Conservation (phyloP, 2,329 filamentous ascomycete genomes). For the Talaromyces sp. region DNA sequence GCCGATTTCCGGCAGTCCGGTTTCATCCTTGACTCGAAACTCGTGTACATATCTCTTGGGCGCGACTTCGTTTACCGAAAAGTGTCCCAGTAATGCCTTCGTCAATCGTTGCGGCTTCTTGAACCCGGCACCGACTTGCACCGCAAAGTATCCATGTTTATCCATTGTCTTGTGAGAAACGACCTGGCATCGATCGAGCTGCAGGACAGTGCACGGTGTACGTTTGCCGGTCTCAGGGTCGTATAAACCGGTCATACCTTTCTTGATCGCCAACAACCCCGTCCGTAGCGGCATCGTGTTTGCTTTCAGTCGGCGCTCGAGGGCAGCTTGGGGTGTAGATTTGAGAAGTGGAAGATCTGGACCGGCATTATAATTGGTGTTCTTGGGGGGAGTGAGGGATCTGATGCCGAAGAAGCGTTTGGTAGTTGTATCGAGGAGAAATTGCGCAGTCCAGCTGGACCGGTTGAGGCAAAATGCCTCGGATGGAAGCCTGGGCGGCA, state of each 20-base stretch:
- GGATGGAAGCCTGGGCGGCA: conserved; percentile 17
- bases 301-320: conserved; percentile 52
- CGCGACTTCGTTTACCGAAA: conserved; percentile 72
- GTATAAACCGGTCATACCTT: conserved; percentile 93
- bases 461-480: conserved; percentile 31
- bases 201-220: conserved; percentile 84
- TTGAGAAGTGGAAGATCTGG: conserved; percentile 51
- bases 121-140: conserved; percentile 79
- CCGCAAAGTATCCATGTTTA: conserved; percentile 86
- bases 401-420: conserved; percentile 51
- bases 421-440: conserved; percentile 23
- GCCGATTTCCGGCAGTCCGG: conserved; percentile 73
- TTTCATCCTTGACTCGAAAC: conserved; percentile 74
- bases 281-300: conserved; percentile 63
- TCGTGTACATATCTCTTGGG: conserved; percentile 82
- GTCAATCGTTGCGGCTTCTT: conserved; percentile 72
- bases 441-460: conserved; percentile 25
- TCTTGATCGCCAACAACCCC: conserved; percentile 82
- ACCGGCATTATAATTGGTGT: conserved; percentile 53
- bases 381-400: conserved; percentile 54
- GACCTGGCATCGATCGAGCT: conserved; percentile 89
- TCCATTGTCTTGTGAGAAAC: conserved; percentile 78
- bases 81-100: conserved; percentile 84
- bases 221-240: conserved; percentile 70
- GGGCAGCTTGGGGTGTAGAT: conserved; percentile 56